Evolutionary conservation across 1,284 basidiomycete species (phyloP).

Genomic region (Peniophora sp.): DNA sequence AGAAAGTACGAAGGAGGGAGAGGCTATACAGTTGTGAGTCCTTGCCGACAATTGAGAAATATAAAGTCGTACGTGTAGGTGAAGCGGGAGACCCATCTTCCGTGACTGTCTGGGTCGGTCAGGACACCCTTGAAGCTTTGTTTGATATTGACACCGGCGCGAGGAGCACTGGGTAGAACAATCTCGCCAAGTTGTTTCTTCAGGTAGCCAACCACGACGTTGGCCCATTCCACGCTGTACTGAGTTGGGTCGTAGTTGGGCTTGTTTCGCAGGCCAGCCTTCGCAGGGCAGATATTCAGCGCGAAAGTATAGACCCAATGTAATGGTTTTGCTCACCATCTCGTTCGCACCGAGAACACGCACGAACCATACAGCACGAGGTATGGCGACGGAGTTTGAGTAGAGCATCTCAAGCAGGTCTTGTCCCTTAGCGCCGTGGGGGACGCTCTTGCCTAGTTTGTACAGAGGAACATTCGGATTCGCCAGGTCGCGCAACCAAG

Average conservation of each 20-base stretch:
- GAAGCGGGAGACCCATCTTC: conserved; percentile 77
- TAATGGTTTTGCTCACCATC: conserved; percentile 41
- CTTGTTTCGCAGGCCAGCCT: conserved; percentile 70
- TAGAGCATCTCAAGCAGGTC: conserved; percentile 88
- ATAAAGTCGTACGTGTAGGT: conserved; percentile 64
- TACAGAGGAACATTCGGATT: conserved; percentile 83
- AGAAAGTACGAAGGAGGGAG: conserved; percentile 70
- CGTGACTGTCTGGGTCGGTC: conserved; percentile 58
- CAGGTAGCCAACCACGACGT: conserved; percentile 80
- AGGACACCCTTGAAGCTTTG: conserved; percentile 73
- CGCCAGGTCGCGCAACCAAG: conserved; percentile 90
- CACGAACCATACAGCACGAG: conserved; percentile 92
- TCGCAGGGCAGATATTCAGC: background rate
- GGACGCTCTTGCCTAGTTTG: conserved; percentile 85
- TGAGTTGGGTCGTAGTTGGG: conserved; percentile 70
- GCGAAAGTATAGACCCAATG: background rate
- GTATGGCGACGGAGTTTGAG: conserved; percentile 72
- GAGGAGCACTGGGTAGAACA: conserved; percentile 69
- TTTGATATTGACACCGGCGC: conserved; percentile 69
- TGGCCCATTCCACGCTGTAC: conserved; percentile 90
- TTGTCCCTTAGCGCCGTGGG: conserved; percentile 89
- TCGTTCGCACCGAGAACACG: conserved; percentile 94
- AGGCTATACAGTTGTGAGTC: conserved; percentile 36
- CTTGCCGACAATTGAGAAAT: conserved; percentile 13
- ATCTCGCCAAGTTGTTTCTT: conserved; percentile 87